These are phyloP conservation scores for Amanita inopinata DNA, from an alignment of 768 basidiomycete genomes.

Conservation along the genomic window DNA sequence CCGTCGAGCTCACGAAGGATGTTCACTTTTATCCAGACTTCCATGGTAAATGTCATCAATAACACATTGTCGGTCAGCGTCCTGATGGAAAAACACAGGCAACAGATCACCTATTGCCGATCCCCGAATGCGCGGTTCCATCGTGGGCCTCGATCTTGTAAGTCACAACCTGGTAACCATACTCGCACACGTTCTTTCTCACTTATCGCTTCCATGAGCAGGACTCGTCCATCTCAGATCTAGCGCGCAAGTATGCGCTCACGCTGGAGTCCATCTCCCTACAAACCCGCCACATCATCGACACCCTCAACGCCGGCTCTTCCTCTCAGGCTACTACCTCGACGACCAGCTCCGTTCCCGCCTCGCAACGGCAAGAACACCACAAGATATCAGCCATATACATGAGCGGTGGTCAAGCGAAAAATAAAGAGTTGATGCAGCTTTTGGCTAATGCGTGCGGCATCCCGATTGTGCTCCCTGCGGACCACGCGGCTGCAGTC, in stretches of 20 bases:
- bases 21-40: conserved; percentile 94
- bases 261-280: conserved; percentile 90
- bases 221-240: conserved; percentile 68
- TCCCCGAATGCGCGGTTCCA: conserved; percentile 87
- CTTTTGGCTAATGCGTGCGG: conserved; percentile 80
- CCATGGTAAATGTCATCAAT: conserved; percentile 45
- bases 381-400: conserved; percentile 79
- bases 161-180: conserved; percentile 14
- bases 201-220: conserved; percentile 15
- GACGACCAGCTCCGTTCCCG: neutral
- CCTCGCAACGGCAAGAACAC: conserved; percentile 30
- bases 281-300: conserved; percentile 90
- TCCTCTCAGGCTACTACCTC: too few species aligned
- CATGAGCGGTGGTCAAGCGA: conserved; percentile 90
- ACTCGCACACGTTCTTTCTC: neutral
- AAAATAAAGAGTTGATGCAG: conserved; percentile 81
- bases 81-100: conserved; percentile 34
- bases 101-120: conserved; percentile 97
- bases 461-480: conserved; percentile 77
- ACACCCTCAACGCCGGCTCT: conserved; percentile 61
- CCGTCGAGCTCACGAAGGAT: conserved; percentile 83
- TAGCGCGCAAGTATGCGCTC: conserved; percentile 84
- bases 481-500: conserved; percentile 69
- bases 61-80: neutral
- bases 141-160: conserved; percentile 78